phyloP scores from a whole-genome alignment of 2,329 filamentous ascomycete genomes.

The Cercospora zeae-maydis region DNA sequence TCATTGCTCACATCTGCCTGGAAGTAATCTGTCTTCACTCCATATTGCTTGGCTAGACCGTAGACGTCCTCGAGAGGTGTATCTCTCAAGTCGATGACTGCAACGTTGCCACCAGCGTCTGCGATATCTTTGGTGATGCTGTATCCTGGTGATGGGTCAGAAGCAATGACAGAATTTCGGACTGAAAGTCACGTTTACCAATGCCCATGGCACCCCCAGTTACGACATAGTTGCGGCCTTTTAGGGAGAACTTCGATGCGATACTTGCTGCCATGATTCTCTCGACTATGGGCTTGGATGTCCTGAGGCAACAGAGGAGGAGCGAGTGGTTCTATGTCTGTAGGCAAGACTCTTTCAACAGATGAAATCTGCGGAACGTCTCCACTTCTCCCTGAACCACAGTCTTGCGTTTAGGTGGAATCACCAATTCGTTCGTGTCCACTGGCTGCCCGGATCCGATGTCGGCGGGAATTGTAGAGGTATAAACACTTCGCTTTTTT shows the following conservation, averaged over 20 bases:
- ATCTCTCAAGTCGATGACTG: conserved; percentile 57
- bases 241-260: conserved; percentile 24
- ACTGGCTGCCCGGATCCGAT: conserved; percentile 3
- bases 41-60: conserved; percentile 51
- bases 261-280: conserved; percentile 14
- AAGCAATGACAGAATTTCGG: not conserved
- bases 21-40: conserved; percentile 51
- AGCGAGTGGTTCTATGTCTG: not conserved
- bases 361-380: not conserved
- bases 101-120: conserved; percentile 48
- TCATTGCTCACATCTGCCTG: conserved; percentile 41
- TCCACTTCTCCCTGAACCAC: not conserved
- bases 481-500: conserved; percentile 3
- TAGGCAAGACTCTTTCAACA: not conserved
- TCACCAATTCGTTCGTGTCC: not conserved
- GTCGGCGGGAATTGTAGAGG: not conserved
- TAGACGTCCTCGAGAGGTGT: conserved; percentile 29
- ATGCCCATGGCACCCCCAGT: conserved; percentile 32
- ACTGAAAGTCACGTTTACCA: conserved; percentile 5
- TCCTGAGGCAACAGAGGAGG: not conserved
- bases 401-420: not conserved
- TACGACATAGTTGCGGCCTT: conserved; percentile 28
- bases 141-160: conserved; percentile 16
- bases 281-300: not conserved
- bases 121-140: conserved; percentile 31